A percentile compares a stretch with the other conserved stretches of the same genome.
Conservation (phyloP, 2,329 filamentous ascomycete species). For the Penicillium sp. region DNA sequence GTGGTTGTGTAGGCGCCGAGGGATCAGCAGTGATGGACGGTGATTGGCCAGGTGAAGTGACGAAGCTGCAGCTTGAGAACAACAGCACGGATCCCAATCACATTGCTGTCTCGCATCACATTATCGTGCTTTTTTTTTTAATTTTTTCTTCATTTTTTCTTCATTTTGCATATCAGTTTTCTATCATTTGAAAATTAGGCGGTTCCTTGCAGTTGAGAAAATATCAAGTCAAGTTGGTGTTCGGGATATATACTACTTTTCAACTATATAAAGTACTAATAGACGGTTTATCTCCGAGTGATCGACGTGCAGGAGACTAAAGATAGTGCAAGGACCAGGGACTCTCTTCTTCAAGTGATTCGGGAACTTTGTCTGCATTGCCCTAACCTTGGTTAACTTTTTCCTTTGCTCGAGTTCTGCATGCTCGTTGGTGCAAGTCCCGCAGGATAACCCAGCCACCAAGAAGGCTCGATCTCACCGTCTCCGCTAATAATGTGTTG, state of each 20-base stretch:
- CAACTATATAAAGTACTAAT: neutral
- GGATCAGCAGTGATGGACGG: constrained; percentile 16
- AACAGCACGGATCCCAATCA: constrained; percentile 26
- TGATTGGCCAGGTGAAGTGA: constrained; percentile 26
- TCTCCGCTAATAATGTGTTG: constrained; percentile 33
- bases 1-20: constrained; percentile 22
- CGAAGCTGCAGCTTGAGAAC: constrained; percentile 27
- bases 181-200: neutral
- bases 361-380: constrained; percentile 23
- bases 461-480: constrained; percentile 27
- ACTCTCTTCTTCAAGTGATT: constrained; percentile 20
- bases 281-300: neutral
- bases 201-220: neutral
- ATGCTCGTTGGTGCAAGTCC: constrained; percentile 32
- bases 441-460: constrained; percentile 23
- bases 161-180: neutral
- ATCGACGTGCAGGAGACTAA: constrained; percentile 6
- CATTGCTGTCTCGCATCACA: constrained; percentile 18
- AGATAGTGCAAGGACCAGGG: neutral
- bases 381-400: constrained; percentile 19
- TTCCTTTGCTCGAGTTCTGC: constrained; percentile 19
- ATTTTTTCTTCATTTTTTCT: neutral
- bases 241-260: neutral
- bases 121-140: neutral
- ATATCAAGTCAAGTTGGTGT: too few relatives aligned